Conservation (phyloP, 2,329 filamentous ascomycete genomes). For the Phyllosticta citriasiana region DNA sequence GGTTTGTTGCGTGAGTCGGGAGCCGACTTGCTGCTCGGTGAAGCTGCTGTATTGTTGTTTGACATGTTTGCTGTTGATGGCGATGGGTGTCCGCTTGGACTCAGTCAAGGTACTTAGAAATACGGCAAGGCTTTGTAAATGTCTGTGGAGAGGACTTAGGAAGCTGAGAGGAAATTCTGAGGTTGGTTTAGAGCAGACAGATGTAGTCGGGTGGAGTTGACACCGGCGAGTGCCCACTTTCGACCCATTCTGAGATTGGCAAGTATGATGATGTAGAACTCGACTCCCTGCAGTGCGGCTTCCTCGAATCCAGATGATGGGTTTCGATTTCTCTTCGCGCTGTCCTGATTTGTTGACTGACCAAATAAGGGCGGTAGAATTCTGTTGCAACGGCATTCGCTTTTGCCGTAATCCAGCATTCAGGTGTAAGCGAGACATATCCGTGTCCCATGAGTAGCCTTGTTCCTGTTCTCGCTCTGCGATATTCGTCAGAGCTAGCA, state of each 20-base stretch:
- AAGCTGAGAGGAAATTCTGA: too few species aligned
- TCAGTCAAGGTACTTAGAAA: neutral
- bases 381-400: too few species aligned
- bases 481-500: too few species aligned
- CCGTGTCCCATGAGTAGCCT: too few species aligned
- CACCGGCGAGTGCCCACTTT: neutral
- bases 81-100: neutral
- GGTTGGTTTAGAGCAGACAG: too few species aligned
- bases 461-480: too few species aligned
- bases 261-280: neutral
- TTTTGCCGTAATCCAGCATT: too few species aligned
- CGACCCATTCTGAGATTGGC: neutral
- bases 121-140: neutral
- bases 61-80: constrained; percentile 1
- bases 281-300: neutral
- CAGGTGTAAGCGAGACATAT: too few species aligned
- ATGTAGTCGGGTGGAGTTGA: neutral
- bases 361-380: too few species aligned
- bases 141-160: neutral
- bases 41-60: neutral
- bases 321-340: too few species aligned
- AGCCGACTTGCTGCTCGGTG: neutral
- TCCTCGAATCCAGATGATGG: neutral
- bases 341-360: too few species aligned
- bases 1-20: neutral